A percentile compares a stretch with the other conserved stretches of the same genome.
These are phyloP conservation scores for Colletotrichum sp. DNA, from an alignment of 2,329 filamentous ascomycete genomes.

Conservation along the genomic window DNA sequence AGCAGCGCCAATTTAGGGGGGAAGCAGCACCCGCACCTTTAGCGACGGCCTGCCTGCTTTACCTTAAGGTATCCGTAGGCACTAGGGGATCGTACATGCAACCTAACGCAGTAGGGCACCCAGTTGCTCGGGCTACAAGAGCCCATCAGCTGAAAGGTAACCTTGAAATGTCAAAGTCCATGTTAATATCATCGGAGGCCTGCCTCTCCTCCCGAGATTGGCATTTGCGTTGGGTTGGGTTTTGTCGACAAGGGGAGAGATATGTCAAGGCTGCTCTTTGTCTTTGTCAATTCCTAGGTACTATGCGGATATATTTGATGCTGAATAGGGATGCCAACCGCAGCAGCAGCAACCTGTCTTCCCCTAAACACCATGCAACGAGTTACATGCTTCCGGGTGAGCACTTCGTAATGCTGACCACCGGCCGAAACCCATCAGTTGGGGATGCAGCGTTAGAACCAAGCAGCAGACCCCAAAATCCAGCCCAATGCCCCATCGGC, in stretches of 20 bases:
- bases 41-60: too few species aligned
- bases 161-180: neutral
- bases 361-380: neutral
- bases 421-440: neutral
- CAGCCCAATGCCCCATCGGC: neutral
- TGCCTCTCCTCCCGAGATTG: neutral
- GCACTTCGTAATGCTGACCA: neutral
- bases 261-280: neutral
- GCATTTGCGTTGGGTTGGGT: neutral
- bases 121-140: neutral
- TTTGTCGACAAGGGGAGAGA: neutral
- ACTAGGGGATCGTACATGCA: neutral
- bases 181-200: neutral
- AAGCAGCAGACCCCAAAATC: neutral
- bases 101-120: neutral
- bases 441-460: neutral
- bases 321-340: neutral
- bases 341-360: neutral
- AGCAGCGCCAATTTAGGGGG: neutral
- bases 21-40: neutral
- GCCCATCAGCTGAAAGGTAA: neutral
- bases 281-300: neutral
- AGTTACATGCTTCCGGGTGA: neutral
- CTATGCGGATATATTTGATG: neutral
- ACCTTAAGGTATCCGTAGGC: too few species aligned